Evolutionary conservation across 1,284 basidiomycete genomes (phyloP).

Genomic region (Coriolopsis trogii): DNA sequence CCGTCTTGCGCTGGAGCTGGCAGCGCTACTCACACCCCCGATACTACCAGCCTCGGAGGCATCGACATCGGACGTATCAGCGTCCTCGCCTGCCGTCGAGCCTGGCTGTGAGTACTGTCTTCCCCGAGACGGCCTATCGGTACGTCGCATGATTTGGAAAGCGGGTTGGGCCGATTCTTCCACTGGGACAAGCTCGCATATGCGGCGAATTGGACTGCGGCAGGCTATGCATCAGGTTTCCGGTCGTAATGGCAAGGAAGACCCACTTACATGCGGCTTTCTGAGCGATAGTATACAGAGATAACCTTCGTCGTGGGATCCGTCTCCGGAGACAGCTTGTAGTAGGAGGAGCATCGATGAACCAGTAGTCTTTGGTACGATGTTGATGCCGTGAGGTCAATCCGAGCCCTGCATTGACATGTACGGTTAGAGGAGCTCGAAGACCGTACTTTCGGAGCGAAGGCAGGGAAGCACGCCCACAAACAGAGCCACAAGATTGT

Average conservation of each 20-base stretch:
- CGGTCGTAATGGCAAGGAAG: not conserved
- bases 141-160: conserved; percentile 83
- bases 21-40: conserved; percentile 65
- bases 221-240: conserved; percentile 5
- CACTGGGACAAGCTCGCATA: conserved; percentile 78
- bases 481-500: conserved; percentile 5
- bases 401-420: conserved; percentile 48
- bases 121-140: conserved; percentile 46
- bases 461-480: not conserved
- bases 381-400: conserved; percentile 67
- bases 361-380: conserved; percentile 83
- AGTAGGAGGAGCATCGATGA: conserved; percentile 80
- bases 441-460: not conserved
- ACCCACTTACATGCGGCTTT: conserved; percentile 71
- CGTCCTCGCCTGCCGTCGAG: conserved; percentile 72
- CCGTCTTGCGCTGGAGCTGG: conserved; percentile 61
- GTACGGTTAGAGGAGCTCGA: conserved; percentile 12
- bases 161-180: conserved; percentile 69
- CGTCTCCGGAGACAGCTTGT: conserved; percentile 67
- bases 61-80: conserved; percentile 73
- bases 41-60: conserved; percentile 78
- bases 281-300: conserved; percentile 52
- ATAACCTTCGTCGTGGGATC: conserved; percentile 69
- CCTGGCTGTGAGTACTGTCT: conserved; percentile 58
- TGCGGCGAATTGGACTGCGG: conserved; percentile 63